These are phyloP conservation scores for Penicillium mononematosum DNA, from an alignment of 495 filamentous ascomycete genomes.

Conservation along the genomic window DNA sequence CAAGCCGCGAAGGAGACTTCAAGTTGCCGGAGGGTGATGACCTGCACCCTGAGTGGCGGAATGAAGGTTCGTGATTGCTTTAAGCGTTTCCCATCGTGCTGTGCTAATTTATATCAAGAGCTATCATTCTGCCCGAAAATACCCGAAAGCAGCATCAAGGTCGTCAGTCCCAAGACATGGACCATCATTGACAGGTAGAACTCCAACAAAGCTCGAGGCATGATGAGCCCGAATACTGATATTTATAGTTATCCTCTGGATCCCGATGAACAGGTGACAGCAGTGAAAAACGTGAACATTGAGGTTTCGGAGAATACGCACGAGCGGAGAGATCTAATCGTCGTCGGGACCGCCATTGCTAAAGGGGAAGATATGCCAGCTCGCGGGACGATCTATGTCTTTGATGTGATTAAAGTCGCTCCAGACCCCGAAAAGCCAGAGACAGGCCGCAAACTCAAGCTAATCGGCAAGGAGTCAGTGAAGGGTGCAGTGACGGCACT, in stretches of 20 bases:
- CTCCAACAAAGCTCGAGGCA: neutral
- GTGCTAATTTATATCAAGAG: constrained; percentile 35
- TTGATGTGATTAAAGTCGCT: constrained; percentile 85
- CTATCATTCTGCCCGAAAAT: constrained; percentile 63
- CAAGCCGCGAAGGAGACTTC: constrained; percentile 64
- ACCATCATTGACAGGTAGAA: constrained; percentile 68
- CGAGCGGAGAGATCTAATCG: constrained; percentile 74
- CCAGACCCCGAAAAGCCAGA: constrained; percentile 84
- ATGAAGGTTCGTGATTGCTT: constrained; percentile 52
- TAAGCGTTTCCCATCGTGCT: neutral
- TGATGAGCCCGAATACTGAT: neutral
- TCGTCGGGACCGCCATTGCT: constrained; percentile 78
- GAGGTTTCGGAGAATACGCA: constrained; percentile 89
- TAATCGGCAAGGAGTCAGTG: constrained; percentile 84
- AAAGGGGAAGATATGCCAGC: constrained; percentile 87
- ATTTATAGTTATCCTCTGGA: constrained; percentile 53
- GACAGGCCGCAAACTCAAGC: constrained; percentile 78
- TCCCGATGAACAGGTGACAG: constrained; percentile 71
- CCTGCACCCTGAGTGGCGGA: constrained; percentile 73
- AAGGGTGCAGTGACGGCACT: constrained; percentile 91
- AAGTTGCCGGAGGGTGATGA: constrained; percentile 82
- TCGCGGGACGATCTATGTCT: constrained; percentile 84
- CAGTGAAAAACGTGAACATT: constrained; percentile 77
- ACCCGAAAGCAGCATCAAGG: constrained; percentile 65
- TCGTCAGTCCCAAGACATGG: constrained; percentile 74